Conservation (phyloP, 345 rosid species). For the Salix exigua region DNA sequence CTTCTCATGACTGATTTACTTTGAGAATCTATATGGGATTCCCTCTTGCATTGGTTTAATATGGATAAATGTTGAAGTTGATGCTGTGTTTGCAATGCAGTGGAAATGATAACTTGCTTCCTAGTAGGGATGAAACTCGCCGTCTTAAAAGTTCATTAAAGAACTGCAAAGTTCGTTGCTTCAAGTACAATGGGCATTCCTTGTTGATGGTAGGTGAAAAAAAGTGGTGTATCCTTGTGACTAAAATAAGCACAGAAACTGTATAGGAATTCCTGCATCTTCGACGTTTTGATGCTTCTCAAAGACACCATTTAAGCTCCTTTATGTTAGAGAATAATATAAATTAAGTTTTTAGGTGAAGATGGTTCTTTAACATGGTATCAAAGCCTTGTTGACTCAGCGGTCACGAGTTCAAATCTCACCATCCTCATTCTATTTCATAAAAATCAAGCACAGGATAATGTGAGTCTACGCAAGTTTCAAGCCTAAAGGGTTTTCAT, state of each 20-base stretch:
- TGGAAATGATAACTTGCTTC: constrained; percentile 34
- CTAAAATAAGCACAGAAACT: neutral
- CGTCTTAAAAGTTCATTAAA: constrained; percentile 44
- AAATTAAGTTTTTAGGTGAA: too few relatives aligned
- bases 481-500: too few relatives aligned
- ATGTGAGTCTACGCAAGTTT: too few relatives aligned
- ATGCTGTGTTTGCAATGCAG: neutral
- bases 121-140: constrained; percentile 60
- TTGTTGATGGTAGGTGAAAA: constrained; percentile 51
- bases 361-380: too few relatives aligned
- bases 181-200: constrained; percentile 72
- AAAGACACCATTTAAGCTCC: neutral
- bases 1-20: neutral
- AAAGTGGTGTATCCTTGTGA: neutral
- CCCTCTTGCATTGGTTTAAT: neutral
- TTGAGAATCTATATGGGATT: neutral
- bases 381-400: too few relatives aligned
- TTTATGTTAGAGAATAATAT: neutral
- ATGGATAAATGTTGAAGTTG: neutral
- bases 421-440: too few relatives aligned
- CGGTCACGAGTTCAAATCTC: too few relatives aligned
- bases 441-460: too few relatives aligned
- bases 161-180: constrained; percentile 56
- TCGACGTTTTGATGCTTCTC: neutral
- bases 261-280: neutral